These are phyloP conservation scores for Ceratocystiopsis minuta DNA, from an alignment of 2,329 filamentous ascomycete species.

Conservation along the genomic window DNA sequence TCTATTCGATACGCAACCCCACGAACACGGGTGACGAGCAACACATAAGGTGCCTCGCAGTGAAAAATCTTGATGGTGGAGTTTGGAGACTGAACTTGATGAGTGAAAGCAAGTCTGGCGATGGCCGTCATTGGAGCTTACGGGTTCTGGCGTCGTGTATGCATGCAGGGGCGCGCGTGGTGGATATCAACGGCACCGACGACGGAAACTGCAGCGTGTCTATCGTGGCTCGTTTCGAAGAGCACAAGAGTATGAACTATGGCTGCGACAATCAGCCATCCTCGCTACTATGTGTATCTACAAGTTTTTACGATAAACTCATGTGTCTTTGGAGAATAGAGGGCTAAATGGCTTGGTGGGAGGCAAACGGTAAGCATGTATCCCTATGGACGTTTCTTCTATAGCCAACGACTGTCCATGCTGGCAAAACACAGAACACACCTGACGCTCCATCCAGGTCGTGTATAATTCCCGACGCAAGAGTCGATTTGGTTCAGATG, in stretches of 20 bases:
- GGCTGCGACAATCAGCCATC: constrained; percentile 50
- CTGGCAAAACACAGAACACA: too few relatives aligned
- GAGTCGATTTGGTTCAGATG: too few relatives aligned
- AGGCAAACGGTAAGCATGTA: too few relatives aligned
- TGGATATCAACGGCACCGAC: constrained; percentile 24
- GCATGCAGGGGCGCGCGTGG: constrained; percentile 67
- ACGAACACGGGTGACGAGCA: constrained; percentile 22
- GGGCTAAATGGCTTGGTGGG: too few relatives aligned
- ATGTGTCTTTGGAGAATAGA: constrained; percentile 43
- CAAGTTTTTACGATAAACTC: constrained; percentile 59
- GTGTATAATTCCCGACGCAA: too few relatives aligned
- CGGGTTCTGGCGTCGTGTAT: constrained; percentile 76
- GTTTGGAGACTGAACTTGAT: constrained; percentile 73
- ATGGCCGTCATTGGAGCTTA: constrained; percentile 12
- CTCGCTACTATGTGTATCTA: constrained; percentile 39
- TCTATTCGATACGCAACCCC: constrained; percentile 35
- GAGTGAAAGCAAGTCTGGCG: constrained; percentile 8
- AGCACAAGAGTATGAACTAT: constrained; percentile 92
- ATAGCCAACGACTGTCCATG: too few relatives aligned
- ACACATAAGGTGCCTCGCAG: constrained; percentile 36
- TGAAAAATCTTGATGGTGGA: constrained; percentile 54
- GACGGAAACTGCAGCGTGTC: constrained; percentile 38
- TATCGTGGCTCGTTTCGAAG: constrained; percentile 55
- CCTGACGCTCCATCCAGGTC: too few relatives aligned
- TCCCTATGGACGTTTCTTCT: too few relatives aligned